phyloP scores from a whole-genome alignment of 2,329 filamentous ascomycete species.

The Penicillium rolfsii region DNA sequence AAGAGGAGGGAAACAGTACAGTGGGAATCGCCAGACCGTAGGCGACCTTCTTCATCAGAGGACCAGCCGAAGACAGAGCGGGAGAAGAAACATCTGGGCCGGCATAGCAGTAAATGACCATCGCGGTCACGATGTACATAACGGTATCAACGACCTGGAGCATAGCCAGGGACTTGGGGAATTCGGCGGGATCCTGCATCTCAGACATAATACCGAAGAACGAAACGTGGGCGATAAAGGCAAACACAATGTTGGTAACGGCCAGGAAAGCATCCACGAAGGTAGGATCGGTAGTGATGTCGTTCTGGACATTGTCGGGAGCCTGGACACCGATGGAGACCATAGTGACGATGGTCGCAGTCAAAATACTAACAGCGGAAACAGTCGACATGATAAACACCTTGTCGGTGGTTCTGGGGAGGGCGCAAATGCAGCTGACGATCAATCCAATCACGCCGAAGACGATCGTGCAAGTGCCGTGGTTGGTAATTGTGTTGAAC shows the following conservation, averaged over 20 bases:
- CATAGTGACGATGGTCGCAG: slow-evolving; percentile 67
- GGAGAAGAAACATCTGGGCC: slow-evolving; percentile 64
- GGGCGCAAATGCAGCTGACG: slow-evolving; percentile 59
- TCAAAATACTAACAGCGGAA: slow-evolving; percentile 65
- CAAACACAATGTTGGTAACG: slow-evolving; percentile 70
- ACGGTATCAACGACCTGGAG: slow-evolving; percentile 61
- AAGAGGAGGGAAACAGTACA: slow-evolving; percentile 19
- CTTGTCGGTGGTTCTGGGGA: slow-evolving; percentile 64
- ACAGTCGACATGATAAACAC: slow-evolving; percentile 62
- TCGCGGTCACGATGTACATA: slow-evolving; percentile 67
- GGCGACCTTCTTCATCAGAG: slow-evolving; percentile 61
- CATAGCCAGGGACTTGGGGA: slow-evolving; percentile 63
- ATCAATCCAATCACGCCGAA: slow-evolving; percentile 61
- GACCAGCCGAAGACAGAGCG: slow-evolving; percentile 65
- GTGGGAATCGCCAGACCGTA: slow-evolving; percentile 70
- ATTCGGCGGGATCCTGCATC: slow-evolving; percentile 61
- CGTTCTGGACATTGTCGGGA: slow-evolving; percentile 42
- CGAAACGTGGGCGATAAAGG: slow-evolving; percentile 65
- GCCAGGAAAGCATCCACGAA: slow-evolving; percentile 39
- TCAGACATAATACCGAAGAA: slow-evolving; percentile 69
- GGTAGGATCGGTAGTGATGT: slow-evolving; percentile 54
- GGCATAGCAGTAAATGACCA: slow-evolving; percentile 68
- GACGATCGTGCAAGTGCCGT: slow-evolving; percentile 64
- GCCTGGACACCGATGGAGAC: slow-evolving; percentile 61
- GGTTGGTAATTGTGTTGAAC: slow-evolving; percentile 63